Conservation (phyloP, 1,139 yeast genomes). For the Protomyces inundatus region DNA sequence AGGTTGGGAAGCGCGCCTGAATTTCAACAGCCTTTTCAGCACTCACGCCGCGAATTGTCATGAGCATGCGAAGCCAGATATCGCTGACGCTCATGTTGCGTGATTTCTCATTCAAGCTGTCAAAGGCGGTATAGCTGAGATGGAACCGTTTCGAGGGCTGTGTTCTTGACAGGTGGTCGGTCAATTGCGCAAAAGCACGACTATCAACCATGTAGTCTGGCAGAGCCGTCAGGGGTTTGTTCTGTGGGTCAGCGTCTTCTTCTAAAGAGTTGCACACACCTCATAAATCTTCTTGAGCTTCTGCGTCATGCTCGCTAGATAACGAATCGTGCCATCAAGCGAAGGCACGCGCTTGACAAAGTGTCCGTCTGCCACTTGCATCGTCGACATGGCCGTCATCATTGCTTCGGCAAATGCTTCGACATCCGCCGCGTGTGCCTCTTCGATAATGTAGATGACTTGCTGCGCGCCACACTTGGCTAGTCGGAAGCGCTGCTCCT, state of each 20-base stretch:
- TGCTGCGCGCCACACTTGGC: conserved; percentile 61
- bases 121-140: conserved; percentile 52
- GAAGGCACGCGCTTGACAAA: conserved; percentile 63
- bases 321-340: conserved; percentile 68
- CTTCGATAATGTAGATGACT: conserved; percentile 79
- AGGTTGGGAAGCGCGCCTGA: conserved; percentile 63
- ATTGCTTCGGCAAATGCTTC: conserved; percentile 57
- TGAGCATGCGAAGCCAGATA: conserved; percentile 65
- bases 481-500: conserved; percentile 76
- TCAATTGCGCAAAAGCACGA: conserved; percentile 28
- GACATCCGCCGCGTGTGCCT: conserved; percentile 47
- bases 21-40: conserved; percentile 77
- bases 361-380: conserved; percentile 62
- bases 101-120: conserved; percentile 64
- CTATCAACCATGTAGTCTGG: conserved; percentile 31
- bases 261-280: neutral
- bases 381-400: conserved; percentile 70
- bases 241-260: neutral
- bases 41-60: conserved; percentile 75
- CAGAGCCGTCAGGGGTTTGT: conserved; percentile 3
- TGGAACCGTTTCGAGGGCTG: conserved; percentile 24
- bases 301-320: conserved; percentile 55
- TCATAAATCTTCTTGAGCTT: conserved; percentile 41
- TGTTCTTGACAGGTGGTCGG: conserved; percentile 21
- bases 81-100: conserved; percentile 57